phyloP scores from a whole-genome alignment of 305 asterid genomes.

The Caryopteris hybrid region DNA sequence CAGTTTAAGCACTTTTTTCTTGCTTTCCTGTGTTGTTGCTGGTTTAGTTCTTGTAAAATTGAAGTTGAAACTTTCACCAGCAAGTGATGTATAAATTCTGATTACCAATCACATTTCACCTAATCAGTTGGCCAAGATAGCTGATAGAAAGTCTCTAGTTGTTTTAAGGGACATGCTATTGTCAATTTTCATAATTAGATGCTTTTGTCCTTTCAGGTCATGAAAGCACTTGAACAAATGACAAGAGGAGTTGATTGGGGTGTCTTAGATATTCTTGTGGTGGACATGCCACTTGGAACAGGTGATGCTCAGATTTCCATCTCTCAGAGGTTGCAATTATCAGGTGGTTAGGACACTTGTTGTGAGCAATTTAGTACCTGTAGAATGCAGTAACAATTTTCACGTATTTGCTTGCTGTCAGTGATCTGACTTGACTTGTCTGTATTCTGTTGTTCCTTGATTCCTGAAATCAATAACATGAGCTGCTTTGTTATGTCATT shows the following conservation, averaged over 20 bases:
- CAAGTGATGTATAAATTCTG: background rate
- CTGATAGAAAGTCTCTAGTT: too few species aligned
- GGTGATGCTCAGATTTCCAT: constrained; percentile 99
- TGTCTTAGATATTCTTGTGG: constrained; percentile 79
- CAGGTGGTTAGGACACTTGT: constrained; percentile 40
- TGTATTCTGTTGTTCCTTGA: background rate
- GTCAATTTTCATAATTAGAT: background rate
- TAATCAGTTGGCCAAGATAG: background rate
- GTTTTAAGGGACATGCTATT: too few species aligned
- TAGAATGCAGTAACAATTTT: background rate
- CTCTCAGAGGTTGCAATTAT: constrained; percentile 90
- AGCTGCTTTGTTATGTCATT: background rate
- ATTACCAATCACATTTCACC: background rate
- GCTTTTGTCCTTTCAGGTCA: constrained; percentile 46
- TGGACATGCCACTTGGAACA: constrained; percentile 98
- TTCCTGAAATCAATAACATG: constrained; percentile 12
- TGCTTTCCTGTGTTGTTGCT: background rate
- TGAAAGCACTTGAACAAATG: constrained; percentile 99
- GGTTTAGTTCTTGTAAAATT: background rate
- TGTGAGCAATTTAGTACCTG: background rate
- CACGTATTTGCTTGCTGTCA: background rate
- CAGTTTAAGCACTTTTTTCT: background rate
- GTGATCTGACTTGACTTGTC: too few species aligned
- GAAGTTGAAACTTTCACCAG: too few species aligned
- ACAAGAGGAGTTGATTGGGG: constrained; percentile 97